A percentile compares a stretch with the other conserved stretches of the same genome.
These are phyloP conservation scores for Pseudoneurospora amorphoporcata DNA, from an alignment of 495 filamentous ascomycete genomes.

Conservation along the genomic window DNA sequence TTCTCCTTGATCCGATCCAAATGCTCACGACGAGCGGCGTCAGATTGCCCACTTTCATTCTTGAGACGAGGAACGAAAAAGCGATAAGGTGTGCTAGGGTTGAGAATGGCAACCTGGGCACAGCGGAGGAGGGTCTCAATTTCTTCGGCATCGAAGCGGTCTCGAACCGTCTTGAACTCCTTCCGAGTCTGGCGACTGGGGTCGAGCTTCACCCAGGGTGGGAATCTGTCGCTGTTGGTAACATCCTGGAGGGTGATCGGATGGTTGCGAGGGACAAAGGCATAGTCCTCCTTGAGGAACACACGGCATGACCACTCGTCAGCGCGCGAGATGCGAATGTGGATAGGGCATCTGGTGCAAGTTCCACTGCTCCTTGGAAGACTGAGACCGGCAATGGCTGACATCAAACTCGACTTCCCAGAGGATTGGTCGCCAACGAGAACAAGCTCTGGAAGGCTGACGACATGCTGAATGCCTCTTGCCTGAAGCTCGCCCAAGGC, in stretches of 20 bases:
- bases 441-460: constrained; percentile 62
- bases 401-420: constrained; percentile 73
- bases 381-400: constrained; percentile 67
- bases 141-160: constrained; percentile 30
- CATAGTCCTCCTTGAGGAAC: constrained; percentile 48
- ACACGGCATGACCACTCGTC: constrained; percentile 54
- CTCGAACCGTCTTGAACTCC: constrained; percentile 34
- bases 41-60: constrained; percentile 8
- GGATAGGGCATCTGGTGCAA: constrained; percentile 68
- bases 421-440: constrained; percentile 74
- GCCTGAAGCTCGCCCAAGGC: constrained; percentile 36
- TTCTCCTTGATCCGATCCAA: constrained; percentile 20
- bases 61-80: constrained; percentile 38
- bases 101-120: constrained; percentile 65
- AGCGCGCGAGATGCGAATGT: constrained; percentile 58
- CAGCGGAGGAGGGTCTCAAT: constrained; percentile 51
- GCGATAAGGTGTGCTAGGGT: constrained; percentile 37
- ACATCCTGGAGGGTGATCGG: constrained; percentile 28
- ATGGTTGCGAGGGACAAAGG: constrained; percentile 23
- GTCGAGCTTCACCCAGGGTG: constrained; percentile 29
- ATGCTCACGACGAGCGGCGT: constrained; percentile 24
- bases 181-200: constrained; percentile 14
- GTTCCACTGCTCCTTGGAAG: constrained; percentile 58
- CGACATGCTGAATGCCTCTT: constrained; percentile 41
- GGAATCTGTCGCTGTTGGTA: constrained; percentile 30